phyloP scores from a whole-genome alignment of 176 grass and related monocot species.

The Coix lacrymajobi region DNA sequence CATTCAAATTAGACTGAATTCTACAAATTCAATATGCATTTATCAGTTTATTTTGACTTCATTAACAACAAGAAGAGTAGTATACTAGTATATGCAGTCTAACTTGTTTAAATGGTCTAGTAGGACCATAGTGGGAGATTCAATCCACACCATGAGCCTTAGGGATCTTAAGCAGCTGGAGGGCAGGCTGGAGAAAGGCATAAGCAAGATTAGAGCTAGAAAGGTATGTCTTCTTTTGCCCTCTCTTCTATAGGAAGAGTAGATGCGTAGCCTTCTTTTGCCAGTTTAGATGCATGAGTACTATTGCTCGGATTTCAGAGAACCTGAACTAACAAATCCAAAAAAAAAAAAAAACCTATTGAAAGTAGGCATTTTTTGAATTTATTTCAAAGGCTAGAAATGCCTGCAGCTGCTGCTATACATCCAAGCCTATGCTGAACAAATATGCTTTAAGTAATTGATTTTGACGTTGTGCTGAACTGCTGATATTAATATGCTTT shows the following conservation, averaged over 20 bases:
- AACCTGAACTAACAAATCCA: neutral
- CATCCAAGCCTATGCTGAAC: neutral
- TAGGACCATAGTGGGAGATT: slow-evolving; percentile 63
- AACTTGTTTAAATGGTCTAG: slow-evolving; percentile 21
- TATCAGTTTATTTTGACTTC: neutral
- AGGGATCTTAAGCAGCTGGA: slow-evolving; percentile 75
- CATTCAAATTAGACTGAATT: slow-evolving; percentile 1
- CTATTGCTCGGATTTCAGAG: neutral
- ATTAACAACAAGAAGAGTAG: neutral
- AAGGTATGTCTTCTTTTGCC: too few species aligned
- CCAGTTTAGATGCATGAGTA: neutral
- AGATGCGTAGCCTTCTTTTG: neutral
- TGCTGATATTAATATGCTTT: neutral
- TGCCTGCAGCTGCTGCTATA: neutral
- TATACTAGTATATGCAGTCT: neutral
- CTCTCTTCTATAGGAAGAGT: neutral
- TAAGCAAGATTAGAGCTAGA: slow-evolving; percentile 83
- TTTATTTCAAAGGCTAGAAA: neutral
- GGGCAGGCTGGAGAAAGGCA: slow-evolving; percentile 60
- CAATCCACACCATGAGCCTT: slow-evolving; percentile 38
- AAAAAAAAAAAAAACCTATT: neutral
- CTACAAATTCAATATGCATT: neutral
- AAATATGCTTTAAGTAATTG: neutral
- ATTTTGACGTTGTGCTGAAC: neutral
- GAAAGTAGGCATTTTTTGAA: neutral